Conservation (phyloP, 1,139 yeast species). For the Sugiyamaella paludigena region DNA sequence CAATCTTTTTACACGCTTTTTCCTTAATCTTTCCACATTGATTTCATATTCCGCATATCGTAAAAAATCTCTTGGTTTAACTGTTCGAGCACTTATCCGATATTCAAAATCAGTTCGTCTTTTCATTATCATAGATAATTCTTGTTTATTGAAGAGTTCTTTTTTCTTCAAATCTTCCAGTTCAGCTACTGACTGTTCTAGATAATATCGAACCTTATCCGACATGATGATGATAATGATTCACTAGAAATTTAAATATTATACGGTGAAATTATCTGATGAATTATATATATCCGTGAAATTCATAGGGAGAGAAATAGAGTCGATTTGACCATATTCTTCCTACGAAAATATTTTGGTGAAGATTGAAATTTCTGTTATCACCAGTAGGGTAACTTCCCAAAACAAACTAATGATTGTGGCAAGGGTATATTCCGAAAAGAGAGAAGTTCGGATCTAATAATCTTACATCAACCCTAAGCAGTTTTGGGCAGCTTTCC, state of each 20-base stretch:
- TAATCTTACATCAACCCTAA: too few relatives aligned
- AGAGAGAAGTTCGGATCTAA: too few relatives aligned
- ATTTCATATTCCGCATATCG: conserved; percentile 79
- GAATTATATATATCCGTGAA: too few relatives aligned
- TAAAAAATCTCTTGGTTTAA: conserved; percentile 73
- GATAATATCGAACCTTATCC: conserved; percentile 70
- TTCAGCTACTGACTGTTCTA: conserved; percentile 89
- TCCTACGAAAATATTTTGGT: neutral
- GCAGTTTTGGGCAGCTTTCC: too few relatives aligned
- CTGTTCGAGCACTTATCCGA: conserved; percentile 79
- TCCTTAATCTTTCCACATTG: conserved; percentile 74
- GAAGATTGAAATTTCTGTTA: neutral
- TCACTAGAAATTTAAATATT: too few relatives aligned
- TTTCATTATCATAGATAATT: conserved; percentile 83
- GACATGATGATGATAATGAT: conserved; percentile 54
- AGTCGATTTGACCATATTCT: too few relatives aligned
- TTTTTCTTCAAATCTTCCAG: conserved; percentile 81
- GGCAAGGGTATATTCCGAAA: too few relatives aligned
- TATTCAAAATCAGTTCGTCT: conserved; percentile 96
- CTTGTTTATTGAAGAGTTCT: conserved; percentile 67
- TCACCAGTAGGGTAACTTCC: neutral
- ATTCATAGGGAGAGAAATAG: too few relatives aligned
- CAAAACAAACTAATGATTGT: neutral
- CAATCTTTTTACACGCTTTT: conserved; percentile 66
- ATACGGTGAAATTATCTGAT: neutral